Percentiles rank a stretch among this genome's conserved stretches.
Evolutionary conservation across 192 early-diverging fungal species (phyloP).

Genomic region (Linnemannia elongata): DNA sequence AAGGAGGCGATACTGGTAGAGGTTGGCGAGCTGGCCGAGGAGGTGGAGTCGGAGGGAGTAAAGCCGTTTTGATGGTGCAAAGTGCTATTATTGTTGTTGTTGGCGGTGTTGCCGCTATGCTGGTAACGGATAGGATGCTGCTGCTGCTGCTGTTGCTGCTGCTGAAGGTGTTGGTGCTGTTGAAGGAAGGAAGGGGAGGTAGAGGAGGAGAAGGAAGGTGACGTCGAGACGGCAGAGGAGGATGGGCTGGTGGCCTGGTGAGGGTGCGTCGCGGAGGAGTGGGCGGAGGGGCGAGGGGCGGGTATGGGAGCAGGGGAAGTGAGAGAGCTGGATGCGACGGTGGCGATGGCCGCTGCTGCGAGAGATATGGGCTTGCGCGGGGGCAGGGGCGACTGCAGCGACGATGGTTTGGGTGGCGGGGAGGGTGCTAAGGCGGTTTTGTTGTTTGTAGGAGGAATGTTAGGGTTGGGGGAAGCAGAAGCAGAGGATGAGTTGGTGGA

Average conservation of each 20-base stretch:
- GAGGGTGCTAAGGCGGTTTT: conserved; percentile 24
- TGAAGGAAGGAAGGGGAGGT: conserved; percentile 11
- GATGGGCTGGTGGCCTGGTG: neutral
- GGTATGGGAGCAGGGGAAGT: conserved; percentile 32
- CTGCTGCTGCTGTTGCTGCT: conserved; percentile 3
- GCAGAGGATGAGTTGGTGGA: neutral
- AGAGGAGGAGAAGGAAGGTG: conserved; percentile 8
- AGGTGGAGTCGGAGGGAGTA: conserved; percentile 9
- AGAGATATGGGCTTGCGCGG: conserved; percentile 37
- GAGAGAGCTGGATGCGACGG: conserved; percentile 29
- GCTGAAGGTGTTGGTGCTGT: neutral
- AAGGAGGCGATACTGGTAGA: conserved; percentile 19
- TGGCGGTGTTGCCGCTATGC: neutral
- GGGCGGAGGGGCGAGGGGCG: conserved; percentile 20
- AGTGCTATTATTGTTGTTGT: neutral
- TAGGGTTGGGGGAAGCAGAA: neutral
- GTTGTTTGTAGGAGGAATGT: neutral
- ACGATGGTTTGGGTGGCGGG: conserved; percentile 45
- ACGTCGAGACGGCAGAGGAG: neutral
- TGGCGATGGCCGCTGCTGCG: conserved; percentile 39
- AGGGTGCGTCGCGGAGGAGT: neutral
- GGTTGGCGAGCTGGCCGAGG: conserved; percentile 31
- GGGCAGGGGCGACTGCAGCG: conserved; percentile 35
- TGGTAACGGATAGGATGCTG: neutral
- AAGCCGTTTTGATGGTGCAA: conserved; percentile 5